Base-by-base conservation (phyloP, 208 protist species). In the Leishmania amazonensis region DNA sequence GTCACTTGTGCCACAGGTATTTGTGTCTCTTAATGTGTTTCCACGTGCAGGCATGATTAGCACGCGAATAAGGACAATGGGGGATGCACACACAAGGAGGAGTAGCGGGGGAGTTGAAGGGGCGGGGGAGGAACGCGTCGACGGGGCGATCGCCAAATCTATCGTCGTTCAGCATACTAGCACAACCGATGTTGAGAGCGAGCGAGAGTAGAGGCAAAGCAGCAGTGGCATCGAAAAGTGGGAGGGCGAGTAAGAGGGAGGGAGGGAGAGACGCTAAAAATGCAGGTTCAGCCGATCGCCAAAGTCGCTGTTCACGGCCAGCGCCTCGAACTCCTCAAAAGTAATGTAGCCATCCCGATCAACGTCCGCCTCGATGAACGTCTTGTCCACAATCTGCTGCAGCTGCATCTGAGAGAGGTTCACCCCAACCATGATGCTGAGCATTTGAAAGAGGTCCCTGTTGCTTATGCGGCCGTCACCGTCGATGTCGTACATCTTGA, bases 341-440 rank as follows among this genome's bases (percentile, higher is more conserved):
- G 84, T 95, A 42, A 99, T 97, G 85, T 96, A 98, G 4, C 98
- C 98, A 78, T 98, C 97, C 47, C 95, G 87, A 64, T 97, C 93
- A 15, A 88, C 68, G 81, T 99, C 97, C 15, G 92, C 95, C 78
- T 98, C 95, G 73, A 98, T 96, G 78, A 99, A 98, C 17, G 98
- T 99, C 87, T 99, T 99, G 73, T 99, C 96, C 28, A 99, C 97
- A 62, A 99, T 98, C 82, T 99, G 97, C 89, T 99, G 96, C 58
- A 99, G 80, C 85, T 99, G 95, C 76, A 97, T 88, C 38, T 89
- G 93, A 1, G 91, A 97, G 7, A 99, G 80, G 75, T 98, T 99
- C 28, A 87, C 85, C 1, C 98, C 97, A 0, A 99, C 96, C 97
- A 99, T 99, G 76, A 97, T 96, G 72, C 91, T 88, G 15, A 99